phyloP scores from a whole-genome alignment of 352 stramenopile genomes.

The Ophiocytium majus region DNA sequence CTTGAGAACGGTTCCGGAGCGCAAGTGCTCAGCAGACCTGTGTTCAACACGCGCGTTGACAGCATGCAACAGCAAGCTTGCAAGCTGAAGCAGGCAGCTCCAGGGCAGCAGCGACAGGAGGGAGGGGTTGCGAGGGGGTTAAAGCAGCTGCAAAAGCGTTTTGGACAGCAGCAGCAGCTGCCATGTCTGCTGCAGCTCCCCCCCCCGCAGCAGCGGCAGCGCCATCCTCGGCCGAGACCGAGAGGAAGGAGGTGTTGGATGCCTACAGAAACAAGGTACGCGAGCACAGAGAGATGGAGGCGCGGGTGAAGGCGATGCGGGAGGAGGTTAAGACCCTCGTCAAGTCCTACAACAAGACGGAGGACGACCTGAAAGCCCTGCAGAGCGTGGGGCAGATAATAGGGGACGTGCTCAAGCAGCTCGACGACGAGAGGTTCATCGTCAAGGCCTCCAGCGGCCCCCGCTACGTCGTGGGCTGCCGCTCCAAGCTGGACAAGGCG shows the following conservation, averaged over 20 bases:
- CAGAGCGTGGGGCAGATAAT: conserved; percentile 98
- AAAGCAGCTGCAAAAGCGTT: too few relatives aligned
- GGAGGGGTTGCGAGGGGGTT: too few relatives aligned
- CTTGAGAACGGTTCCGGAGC: too few relatives aligned
- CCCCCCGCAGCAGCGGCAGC: not conserved
- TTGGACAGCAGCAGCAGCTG: too few relatives aligned
- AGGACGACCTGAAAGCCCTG: conserved; percentile 93
- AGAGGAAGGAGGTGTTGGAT: conserved; percentile 52
- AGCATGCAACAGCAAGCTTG: too few relatives aligned
- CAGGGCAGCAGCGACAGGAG: too few relatives aligned
- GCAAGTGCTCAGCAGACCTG: too few relatives aligned
- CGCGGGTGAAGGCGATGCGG: conserved; percentile 89
- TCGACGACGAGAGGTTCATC: conserved; percentile 98
- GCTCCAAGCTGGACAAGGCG: conserved; percentile 84
- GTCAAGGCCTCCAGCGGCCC: conserved; percentile 97
- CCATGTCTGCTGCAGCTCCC: not conserved
- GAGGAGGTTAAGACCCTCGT: conserved; percentile 90
- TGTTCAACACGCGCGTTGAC: too few relatives aligned
- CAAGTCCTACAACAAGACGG: conserved; percentile 97
- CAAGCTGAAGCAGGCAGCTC: not conserved
- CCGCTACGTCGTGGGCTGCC: conserved; percentile 95
- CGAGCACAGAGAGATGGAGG: conserved; percentile 55
- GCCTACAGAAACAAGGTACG: conserved; percentile 54
- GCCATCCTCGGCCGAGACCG: not conserved
- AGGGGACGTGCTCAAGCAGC: conserved; percentile 93